A percentile compares a stretch with the other conserved stretches of the same genome.
phyloP scores from a whole-genome alignment of 371 early-diverging fungal genomes.

The Umbelopsis sp. region DNA sequence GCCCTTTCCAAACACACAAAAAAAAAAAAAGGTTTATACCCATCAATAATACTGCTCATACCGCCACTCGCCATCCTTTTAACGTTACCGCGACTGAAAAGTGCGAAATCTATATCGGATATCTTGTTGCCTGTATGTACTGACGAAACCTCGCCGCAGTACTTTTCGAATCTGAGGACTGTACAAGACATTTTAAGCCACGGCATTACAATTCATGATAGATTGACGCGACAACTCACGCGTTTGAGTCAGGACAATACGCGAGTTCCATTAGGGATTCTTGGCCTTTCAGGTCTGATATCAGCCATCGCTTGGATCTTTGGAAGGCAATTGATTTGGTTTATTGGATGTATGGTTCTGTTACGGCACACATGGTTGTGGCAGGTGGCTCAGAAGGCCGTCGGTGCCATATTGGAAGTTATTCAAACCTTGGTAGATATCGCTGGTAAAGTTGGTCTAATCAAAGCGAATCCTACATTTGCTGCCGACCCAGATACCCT shows the following conservation, averaged over 20 bases:
- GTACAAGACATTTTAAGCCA: constrained; percentile 20
- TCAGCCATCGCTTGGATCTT: constrained; percentile 10
- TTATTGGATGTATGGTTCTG: constrained; percentile 24
- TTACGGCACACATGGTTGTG: constrained; percentile 26
- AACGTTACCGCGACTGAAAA: constrained; percentile 20
- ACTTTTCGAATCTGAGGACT: constrained; percentile 13
- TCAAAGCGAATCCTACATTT: not conserved
- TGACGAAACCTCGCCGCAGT: constrained; percentile 19
- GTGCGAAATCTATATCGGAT: not conserved
- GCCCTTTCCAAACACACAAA: not conserved
- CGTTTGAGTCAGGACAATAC: not conserved
- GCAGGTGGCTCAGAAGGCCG: constrained; percentile 21
- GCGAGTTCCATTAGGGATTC: not conserved
- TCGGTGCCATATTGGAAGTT: constrained; percentile 21
- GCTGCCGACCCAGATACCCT: not conserved
- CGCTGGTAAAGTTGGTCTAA: not conserved
- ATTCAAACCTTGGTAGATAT: not conserved
- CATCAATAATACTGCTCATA: constrained; percentile 14
- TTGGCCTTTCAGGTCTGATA: not conserved
- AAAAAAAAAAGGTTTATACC: constrained; percentile 18
- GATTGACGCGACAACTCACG: not conserved
- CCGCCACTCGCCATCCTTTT: constrained; percentile 20
- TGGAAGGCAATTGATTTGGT: constrained; percentile 19
- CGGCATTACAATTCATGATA: constrained; percentile 19
- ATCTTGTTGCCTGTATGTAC: constrained; percentile 13